Conservation (phyloP, 257 asterid genomes). For the Primulina huaijiensis region DNA sequence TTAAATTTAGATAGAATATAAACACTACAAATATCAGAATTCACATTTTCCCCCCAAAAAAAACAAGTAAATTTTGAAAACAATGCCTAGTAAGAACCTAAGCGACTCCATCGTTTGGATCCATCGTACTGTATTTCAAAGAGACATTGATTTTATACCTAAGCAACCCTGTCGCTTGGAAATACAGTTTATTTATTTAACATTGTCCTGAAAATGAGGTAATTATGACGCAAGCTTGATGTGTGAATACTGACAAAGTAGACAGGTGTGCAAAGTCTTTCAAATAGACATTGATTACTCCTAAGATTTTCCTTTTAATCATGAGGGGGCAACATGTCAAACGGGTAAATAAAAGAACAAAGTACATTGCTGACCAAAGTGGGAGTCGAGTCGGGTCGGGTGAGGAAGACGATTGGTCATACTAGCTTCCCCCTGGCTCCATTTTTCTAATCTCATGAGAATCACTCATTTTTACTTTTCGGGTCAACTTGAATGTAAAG, state of each 20-base stretch:
- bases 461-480: neutral
- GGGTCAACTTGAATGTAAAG: neutral
- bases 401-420: too few species aligned
- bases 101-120: too few species aligned
- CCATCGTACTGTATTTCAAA: too few species aligned
- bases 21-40: too few species aligned
- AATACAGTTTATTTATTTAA: too few species aligned
- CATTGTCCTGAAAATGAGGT: constrained; percentile 23
- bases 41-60: too few species aligned
- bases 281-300: constrained; percentile 13
- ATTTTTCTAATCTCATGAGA: neutral
- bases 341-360: neutral
- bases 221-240: constrained; percentile 29
- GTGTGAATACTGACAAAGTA: constrained; percentile 45
- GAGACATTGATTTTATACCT: too few species aligned
- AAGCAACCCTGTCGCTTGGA: too few species aligned
- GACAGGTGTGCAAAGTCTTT: constrained; percentile 24
- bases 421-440: neutral
- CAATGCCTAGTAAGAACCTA: too few species aligned
- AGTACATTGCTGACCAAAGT: neutral
- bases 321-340: neutral
- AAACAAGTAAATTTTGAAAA: too few species aligned
- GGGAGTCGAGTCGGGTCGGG: neutral
- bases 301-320: too few species aligned
- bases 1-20: too few species aligned